These are phyloP conservation scores for Skeletonema costatum DNA, from an alignment of 108 stramenopile species.

Conservation along the genomic window DNA sequence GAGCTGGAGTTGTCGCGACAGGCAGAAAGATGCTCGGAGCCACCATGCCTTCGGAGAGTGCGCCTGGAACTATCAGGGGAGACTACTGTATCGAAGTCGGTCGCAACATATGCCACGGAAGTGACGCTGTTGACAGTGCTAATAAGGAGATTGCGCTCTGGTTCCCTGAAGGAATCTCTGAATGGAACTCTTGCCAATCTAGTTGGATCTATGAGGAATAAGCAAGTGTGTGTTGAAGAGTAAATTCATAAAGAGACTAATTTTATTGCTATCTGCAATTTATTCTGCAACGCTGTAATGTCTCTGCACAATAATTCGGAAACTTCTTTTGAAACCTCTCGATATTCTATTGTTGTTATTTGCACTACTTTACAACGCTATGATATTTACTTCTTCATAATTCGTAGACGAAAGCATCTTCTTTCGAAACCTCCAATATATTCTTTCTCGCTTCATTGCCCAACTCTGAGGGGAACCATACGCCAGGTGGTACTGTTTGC, in stretches of 20 bases:
- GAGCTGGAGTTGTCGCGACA: conserved; percentile 72
- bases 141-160: conserved; percentile 95
- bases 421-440: conserved; percentile 43
- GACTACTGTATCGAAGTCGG: conserved; percentile 97
- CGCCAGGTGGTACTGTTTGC: conserved; percentile 54
- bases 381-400: background rate
- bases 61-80: conserved; percentile 97
- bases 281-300: too few relatives aligned
- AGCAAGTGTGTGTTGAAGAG: background rate
- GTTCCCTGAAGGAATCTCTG: conserved; percentile 91
- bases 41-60: conserved; percentile 95
- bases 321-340: too few relatives aligned
- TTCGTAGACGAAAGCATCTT: conserved; percentile 47
- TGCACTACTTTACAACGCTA: conserved; percentile 1
- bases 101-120: conserved; percentile 87
- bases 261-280: background rate
- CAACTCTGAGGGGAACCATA: conserved; percentile 75
- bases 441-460: conserved; percentile 26
- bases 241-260: background rate
- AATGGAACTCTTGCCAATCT: conserved; percentile 66
- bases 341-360: background rate
- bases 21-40: conserved; percentile 98
- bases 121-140: conserved; percentile 95
- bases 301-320: too few relatives aligned
- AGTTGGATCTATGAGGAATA: conserved; percentile 82